Percentiles rank a stretch among this genome's conserved stretches.
Conservation (phyloP, 2,329 filamentous ascomycete species). For the Colletotrichum graminicola region DNA sequence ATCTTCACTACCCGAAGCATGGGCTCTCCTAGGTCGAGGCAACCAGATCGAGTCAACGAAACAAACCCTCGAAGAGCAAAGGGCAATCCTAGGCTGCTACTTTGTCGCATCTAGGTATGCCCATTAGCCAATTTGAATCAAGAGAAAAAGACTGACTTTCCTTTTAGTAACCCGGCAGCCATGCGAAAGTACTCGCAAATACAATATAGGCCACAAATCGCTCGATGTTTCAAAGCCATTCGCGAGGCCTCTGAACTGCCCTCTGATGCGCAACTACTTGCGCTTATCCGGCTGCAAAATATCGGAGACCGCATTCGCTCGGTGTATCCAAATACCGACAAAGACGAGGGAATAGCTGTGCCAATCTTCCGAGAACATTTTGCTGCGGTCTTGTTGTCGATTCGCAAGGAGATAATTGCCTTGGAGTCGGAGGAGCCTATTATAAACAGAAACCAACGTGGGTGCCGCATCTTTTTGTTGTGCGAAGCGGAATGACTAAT, state of each 20-base stretch:
- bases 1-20: slow-evolving; percentile 51
- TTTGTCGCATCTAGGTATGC: slow-evolving; percentile 53
- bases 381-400: slow-evolving; percentile 51
- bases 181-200: slow-evolving; percentile 52
- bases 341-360: slow-evolving; percentile 8
- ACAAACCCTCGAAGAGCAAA: slow-evolving; percentile 53
- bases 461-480: background rate
- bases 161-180: slow-evolving; percentile 45
- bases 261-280: slow-evolving; percentile 46
- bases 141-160: accelerated
- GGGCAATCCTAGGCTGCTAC: slow-evolving; percentile 56
- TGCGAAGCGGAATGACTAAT: background rate
- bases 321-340: slow-evolving; percentile 45
- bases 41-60: slow-evolving; percentile 39
- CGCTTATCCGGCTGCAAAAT: slow-evolving; percentile 51
- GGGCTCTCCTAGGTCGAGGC: slow-evolving; percentile 44
- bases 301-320: slow-evolving; percentile 49
- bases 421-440: slow-evolving; percentile 35
- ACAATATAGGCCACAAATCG: slow-evolving; percentile 51
- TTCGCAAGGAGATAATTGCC: slow-evolving; percentile 51
- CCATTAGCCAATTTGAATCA: accelerated
- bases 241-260: slow-evolving; percentile 36
- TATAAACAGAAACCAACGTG: slow-evolving; percentile 20
- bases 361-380: slow-evolving; percentile 46
- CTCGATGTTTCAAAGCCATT: slow-evolving; percentile 51